These are phyloP conservation scores for Dioszegia hungarica DNA, from an alignment of 768 basidiomycete genomes.

Conservation along the genomic window DNA sequence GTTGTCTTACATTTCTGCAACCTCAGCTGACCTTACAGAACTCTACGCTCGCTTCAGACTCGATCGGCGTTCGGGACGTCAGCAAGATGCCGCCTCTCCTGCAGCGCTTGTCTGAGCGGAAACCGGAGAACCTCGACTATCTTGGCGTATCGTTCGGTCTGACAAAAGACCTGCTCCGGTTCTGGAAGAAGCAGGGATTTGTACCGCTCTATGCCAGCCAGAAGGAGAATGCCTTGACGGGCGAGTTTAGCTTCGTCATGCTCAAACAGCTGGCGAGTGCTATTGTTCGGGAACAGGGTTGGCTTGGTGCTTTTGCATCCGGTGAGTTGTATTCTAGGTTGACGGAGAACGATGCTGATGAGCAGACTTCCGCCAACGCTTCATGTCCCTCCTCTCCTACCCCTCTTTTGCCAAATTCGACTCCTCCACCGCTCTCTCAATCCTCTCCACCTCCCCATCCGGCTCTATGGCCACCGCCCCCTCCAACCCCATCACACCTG, in stretches of 20 bases:
- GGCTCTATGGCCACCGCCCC: constrained; percentile 52
- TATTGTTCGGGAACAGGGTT: constrained; percentile 65
- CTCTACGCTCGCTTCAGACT: constrained; percentile 68
- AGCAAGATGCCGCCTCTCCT: constrained; percentile 86
- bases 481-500: constrained; percentile 46
- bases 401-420: constrained; percentile 86
- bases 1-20: background rate
- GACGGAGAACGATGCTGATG: background rate
- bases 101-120: constrained; percentile 80
- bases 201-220: constrained; percentile 89
- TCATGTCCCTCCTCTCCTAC: constrained; percentile 82
- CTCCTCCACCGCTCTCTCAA: constrained; percentile 75
- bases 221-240: constrained; percentile 88
- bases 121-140: constrained; percentile 86
- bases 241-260: constrained; percentile 96
- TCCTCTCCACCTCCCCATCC: constrained; percentile 71
- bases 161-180: constrained; percentile 77
- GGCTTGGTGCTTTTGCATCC: constrained; percentile 77
- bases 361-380: constrained; percentile 87
- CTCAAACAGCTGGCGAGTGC: constrained; percentile 64
- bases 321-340: constrained; percentile 28
- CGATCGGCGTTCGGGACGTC: constrained; percentile 63
- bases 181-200: constrained; percentile 94
- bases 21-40: constrained; percentile 44
- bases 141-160: constrained; percentile 94